Evolutionary conservation across 2,329 filamentous ascomycete species (phyloP).

Genomic region (Spiromastix sp.): DNA sequence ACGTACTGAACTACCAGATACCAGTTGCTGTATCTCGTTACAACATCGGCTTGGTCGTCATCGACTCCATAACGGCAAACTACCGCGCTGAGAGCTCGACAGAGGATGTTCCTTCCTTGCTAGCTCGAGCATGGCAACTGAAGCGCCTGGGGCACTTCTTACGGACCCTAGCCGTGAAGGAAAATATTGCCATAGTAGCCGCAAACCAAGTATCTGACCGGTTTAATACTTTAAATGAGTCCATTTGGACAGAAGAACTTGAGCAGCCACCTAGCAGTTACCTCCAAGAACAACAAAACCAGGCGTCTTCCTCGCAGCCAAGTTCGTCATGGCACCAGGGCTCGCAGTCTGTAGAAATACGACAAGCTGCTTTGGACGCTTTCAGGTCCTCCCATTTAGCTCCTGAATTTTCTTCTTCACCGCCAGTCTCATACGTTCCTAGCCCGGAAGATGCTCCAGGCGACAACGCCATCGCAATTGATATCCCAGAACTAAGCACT

Average conservation of each 20-base stretch:
- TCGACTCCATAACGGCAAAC: slow-evolving; percentile 92
- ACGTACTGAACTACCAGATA: slow-evolving; percentile 86
- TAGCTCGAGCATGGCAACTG: slow-evolving; percentile 65
- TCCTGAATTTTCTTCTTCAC: neutral
- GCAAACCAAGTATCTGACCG: slow-evolving; percentile 94
- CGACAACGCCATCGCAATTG: slow-evolving; percentile 16
- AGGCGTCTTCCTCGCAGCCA: slow-evolving; percentile 8
- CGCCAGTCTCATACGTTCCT: neutral
- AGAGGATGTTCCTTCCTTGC: slow-evolving; percentile 46
- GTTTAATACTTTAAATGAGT: slow-evolving; percentile 41
- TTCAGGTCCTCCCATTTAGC: slow-evolving; percentile 1
- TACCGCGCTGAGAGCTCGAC: slow-evolving; percentile 68
- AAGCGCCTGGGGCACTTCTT: slow-evolving; percentile 64
- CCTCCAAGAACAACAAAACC: slow-evolving; percentile 3
- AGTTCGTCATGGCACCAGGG: neutral
- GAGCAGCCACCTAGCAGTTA: slow-evolving; percentile 8
- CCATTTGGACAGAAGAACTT: slow-evolving; percentile 9
- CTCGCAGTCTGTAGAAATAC: neutral
- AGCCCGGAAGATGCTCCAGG: slow-evolving; percentile 1
- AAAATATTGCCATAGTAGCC: slow-evolving; percentile 76
- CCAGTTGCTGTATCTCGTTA: slow-evolving; percentile 71
- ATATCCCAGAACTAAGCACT: slow-evolving; percentile 29
- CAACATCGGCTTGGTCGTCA: slow-evolving; percentile 67
- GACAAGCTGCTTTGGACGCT: neutral
- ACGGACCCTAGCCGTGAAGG: slow-evolving; percentile 60